Percentiles rank a stretch among this genome's conserved stretches.
Conservation (phyloP, 345 rosid genomes). For the Passiflora organensis region DNA sequence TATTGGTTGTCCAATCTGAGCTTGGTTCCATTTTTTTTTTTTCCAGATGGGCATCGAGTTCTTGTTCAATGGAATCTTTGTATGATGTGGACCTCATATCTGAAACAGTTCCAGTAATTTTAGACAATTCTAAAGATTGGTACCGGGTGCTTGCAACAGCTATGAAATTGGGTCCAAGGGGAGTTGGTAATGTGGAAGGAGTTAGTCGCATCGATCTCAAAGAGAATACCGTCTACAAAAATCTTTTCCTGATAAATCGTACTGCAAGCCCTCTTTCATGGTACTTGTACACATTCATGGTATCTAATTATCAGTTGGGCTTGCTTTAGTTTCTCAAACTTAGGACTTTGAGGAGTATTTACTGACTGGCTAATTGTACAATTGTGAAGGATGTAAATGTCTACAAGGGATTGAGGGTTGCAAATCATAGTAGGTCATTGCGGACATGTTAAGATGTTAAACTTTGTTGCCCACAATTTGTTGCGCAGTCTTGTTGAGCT, state of each 20-base stretch:
- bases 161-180: constrained; percentile 76
- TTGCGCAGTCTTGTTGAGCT: too few relatives aligned
- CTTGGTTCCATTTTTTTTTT: neutral
- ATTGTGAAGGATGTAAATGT: too few relatives aligned
- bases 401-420: too few relatives aligned
- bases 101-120: constrained; percentile 74
- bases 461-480: too few relatives aligned
- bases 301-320: constrained; percentile 2
- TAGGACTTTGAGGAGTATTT: too few relatives aligned
- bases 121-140: constrained; percentile 83
- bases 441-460: too few relatives aligned
- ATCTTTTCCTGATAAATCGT: constrained; percentile 73
- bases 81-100: constrained; percentile 85
- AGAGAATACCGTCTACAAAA: constrained; percentile 45
- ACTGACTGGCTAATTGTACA: too few relatives aligned
- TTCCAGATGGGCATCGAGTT: constrained; percentile 63
- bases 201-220: constrained; percentile 52
- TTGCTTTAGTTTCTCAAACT: too few relatives aligned
- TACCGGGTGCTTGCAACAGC: constrained; percentile 54
- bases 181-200: constrained; percentile 70
- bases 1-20: neutral
- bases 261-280: constrained; percentile 90
- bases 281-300: constrained; percentile 32
- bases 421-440: too few relatives aligned
- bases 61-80: constrained; percentile 39